Evolutionary conservation across 2,329 filamentous ascomycete species (phyloP).

Genomic region (Diaporthe australafricana): DNA sequence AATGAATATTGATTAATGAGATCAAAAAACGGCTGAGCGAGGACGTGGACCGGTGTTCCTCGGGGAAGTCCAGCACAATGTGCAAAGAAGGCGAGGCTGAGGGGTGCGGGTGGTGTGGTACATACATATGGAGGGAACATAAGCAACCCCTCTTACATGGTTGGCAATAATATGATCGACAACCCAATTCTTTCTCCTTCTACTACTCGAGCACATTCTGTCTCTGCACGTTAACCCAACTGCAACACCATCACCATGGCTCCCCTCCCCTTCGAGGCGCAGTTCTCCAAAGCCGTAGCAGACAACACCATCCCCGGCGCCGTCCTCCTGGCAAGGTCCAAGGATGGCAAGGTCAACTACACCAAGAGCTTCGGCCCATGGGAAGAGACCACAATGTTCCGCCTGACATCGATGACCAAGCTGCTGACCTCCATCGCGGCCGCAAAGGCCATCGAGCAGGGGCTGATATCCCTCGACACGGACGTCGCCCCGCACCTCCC

Average conservation of each 20-base stretch:
- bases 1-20: no score
- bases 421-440: constrained; percentile 49
- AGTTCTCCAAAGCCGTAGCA: constrained; percentile 15
- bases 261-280: neutral
- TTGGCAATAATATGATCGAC: no score
- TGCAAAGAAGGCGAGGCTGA: no score
- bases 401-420: constrained; percentile 52
- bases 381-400: constrained; percentile 15
- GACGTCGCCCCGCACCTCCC: constrained; percentile 47
- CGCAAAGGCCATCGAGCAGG: constrained; percentile 52
- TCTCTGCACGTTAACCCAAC: neutral
- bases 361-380: constrained; percentile 7
- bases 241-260: neutral
- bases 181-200: no score
- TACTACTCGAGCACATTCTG: no score
- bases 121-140: no score
- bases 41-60: no score
- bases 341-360: constrained; percentile 6
- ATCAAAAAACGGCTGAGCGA: no score
- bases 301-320: constrained; percentile 24
- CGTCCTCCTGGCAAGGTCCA: constrained; percentile 25
- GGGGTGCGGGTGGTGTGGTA: no score
- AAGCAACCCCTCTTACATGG: no score
- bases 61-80: no score
- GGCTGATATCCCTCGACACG: constrained; percentile 47